Conservation (phyloP, 805 yeast genomes). For the Brettanomyces custersianus region DNA sequence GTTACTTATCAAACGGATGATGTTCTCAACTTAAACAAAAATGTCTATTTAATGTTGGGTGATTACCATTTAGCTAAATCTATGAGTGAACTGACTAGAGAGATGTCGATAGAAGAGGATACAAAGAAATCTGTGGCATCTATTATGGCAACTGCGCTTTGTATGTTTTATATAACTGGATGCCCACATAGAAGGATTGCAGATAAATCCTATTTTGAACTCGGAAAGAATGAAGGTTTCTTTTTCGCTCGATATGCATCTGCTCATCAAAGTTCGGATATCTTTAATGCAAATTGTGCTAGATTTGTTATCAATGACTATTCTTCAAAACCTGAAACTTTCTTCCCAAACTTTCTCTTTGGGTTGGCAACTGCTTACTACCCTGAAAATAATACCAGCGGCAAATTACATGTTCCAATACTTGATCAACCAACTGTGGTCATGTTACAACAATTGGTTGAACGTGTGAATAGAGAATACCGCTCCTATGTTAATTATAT, state of each 20-base stretch:
- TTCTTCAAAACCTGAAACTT: slow-evolving; percentile 5
- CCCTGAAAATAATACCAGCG: not conserved
- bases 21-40: slow-evolving; percentile 7
- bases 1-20: slow-evolving; percentile 1
- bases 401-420: not conserved
- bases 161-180: slow-evolving; percentile 7
- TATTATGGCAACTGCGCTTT: slow-evolving; percentile 6
- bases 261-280: not conserved
- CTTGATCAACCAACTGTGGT: not conserved
- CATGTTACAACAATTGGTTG: not conserved
- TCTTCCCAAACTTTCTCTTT: slow-evolving; percentile 10
- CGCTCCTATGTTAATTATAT: slow-evolving; percentile 3
- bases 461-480: slow-evolving; percentile 2
- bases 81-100: slow-evolving; percentile 8
- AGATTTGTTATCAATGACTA: not conserved
- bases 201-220: slow-evolving; percentile 8
- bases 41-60: slow-evolving; percentile 10
- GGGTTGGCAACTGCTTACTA: slow-evolving; percentile 6
- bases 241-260: not conserved
- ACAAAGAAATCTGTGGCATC: slow-evolving; percentile 5
- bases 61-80: slow-evolving; percentile 13
- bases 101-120: slow-evolving; percentile 5
- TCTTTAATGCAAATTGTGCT: not conserved
- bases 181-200: slow-evolving; percentile 13
- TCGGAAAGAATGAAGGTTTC: slow-evolving; percentile 5